Evolutionary conservation across 2,329 filamentous ascomycete genomes (phyloP), one percentile per base, ranked within the genome.

Genomic region (Aspergillus fischeri): DNA sequence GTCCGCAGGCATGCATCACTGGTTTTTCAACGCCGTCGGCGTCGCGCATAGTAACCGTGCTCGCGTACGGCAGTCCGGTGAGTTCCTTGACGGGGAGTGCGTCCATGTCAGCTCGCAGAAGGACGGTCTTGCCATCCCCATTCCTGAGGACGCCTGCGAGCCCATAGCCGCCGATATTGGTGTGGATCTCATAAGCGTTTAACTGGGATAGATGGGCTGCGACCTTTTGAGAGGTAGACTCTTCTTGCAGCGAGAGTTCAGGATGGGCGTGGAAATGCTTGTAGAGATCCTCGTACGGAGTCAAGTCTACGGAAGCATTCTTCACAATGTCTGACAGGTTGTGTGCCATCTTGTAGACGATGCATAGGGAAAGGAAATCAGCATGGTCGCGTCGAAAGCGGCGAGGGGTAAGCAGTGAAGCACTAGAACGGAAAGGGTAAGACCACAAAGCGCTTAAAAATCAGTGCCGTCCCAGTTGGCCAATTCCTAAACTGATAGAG

Each of bases 1-100:
- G 83, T 1, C 83, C 83, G 61, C 83, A 86, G 28, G 83, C 82
- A 71, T 86, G 83, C 83, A 86, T 86, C 1, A 82, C 79, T 0
- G 80, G 80, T 60, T 82, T 83, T 53, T 80, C 77, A 3, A 74
- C 67, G 1, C 81, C 81, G 47, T 81, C 78, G 25, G 72, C 70
- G 63, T 81, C 78, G 44, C 68, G 72, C 71, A 78, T 78, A 1
- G 70, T 75, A 41, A 73, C 75, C 3, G 66, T 73, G 63, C 78
- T 81, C 4, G 78, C 73, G 62, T 82, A 83, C 5, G 75, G 70
- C 1, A 83, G 73, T 5, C 73, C 74, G 0, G 80, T 83, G 3
- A 73, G 65, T 61, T 83, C 80, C 54, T 73, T 64, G 32, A 82
- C 70, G 0, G 80, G 80, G 5, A 82, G 73, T 1, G 75, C 80